Base-by-base conservation (phyloP, 768 basidiomycete species). In the Mycena alexandri region DNA sequence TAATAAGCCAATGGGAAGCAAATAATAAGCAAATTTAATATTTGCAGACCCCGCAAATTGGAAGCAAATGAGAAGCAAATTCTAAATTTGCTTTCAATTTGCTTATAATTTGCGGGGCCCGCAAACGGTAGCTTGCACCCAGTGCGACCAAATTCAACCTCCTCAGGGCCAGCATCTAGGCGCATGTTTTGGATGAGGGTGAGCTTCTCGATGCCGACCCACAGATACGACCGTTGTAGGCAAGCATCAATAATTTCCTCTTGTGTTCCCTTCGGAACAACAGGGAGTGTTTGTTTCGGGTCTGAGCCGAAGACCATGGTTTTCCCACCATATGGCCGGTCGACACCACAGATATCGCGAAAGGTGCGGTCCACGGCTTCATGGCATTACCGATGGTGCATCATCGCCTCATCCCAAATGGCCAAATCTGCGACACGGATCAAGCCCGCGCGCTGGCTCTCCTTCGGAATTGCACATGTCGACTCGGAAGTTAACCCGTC, bases 281-380 rank as follows among this genome's bases (percentile, higher is more conserved):
- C 77, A 8, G 81, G 80, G 0, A 83, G 74, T 3, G 68, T 81
- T 63, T 83, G 82, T 22, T 75, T 72, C 22, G 77, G 81, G 67
- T 83, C 80, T 0, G 79, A 80, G 33, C 79, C 78, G 72, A 82
- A 29, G 2, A 60, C 38, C 36, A 24, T 9, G 77, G 59, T 60
- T 3, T 25, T 17, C 4, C 59, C 59, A 3, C 59, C 47, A n/a
- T 16, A 60, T 2, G 14, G 5, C 81, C 56, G 0, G 78, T 61
- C 13, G 29, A 36, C 34, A 5, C 34, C 34, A 12, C 74, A 76
- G 12, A 80, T 71, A 17, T 76, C 79, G 25, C 76, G 79, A 76
- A 78, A 83, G 11, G 68, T 67, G 7, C 34, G 43, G 14, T 72
- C 34, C 7, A 36, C 34, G 34, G 34, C 34, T 36, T 36, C 34